Percentiles rank a stretch among this genome's conserved stretches.
phyloP scores from a whole-genome alignment of 495 filamentous ascomycete genomes.

The Lasiosphaeris hirsuta region DNA sequence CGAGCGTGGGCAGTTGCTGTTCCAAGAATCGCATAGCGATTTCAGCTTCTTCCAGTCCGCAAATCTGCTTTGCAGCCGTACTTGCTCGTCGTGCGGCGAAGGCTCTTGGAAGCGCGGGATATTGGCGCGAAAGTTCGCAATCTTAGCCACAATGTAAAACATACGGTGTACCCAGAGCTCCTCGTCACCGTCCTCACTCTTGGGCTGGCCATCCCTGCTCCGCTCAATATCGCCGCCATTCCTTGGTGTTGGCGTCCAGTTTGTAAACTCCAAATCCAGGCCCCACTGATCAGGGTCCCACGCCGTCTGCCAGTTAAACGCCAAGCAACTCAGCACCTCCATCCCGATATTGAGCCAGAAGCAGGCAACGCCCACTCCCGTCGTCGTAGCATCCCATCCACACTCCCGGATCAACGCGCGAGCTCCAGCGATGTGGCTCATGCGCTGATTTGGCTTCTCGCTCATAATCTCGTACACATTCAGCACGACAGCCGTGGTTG shows the following conservation, averaged over 20 bases:
- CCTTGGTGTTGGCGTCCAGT: slow-evolving; percentile 15
- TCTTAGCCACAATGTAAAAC: slow-evolving; percentile 84
- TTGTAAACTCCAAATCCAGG: slow-evolving; percentile 72
- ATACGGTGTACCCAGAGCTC: slow-evolving; percentile 91
- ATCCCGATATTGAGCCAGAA: slow-evolving; percentile 93
- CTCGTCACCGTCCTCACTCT: slow-evolving; percentile 63
- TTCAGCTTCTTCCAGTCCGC: slow-evolving; percentile 77
- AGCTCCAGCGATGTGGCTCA: slow-evolving; percentile 85
- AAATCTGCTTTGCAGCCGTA: slow-evolving; percentile 59
- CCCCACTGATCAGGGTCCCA: slow-evolving; percentile 95
- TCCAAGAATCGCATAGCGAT: slow-evolving; percentile 76
- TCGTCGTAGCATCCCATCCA: slow-evolving; percentile 77
- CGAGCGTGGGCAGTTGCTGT: slow-evolving; percentile 67
- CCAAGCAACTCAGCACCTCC: slow-evolving; percentile 83
- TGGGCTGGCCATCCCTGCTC: slow-evolving; percentile 61
- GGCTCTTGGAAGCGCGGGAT: slow-evolving; percentile 58
- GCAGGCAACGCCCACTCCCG: slow-evolving; percentile 80
- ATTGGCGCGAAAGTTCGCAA: slow-evolving; percentile 75
- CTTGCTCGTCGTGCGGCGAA: slow-evolving; percentile 57
- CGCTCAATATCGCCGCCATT: slow-evolving; percentile 50
- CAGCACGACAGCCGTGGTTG: slow-evolving; percentile 82
- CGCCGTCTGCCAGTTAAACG: slow-evolving; percentile 81
- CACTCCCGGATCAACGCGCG: slow-evolving; percentile 88
- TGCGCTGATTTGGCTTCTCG: slow-evolving; percentile 66
- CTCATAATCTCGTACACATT: slow-evolving; percentile 94